phyloP scores from a whole-genome alignment of 2,329 filamentous ascomycete genomes.

The Sphaceloma murrayae region DNA sequence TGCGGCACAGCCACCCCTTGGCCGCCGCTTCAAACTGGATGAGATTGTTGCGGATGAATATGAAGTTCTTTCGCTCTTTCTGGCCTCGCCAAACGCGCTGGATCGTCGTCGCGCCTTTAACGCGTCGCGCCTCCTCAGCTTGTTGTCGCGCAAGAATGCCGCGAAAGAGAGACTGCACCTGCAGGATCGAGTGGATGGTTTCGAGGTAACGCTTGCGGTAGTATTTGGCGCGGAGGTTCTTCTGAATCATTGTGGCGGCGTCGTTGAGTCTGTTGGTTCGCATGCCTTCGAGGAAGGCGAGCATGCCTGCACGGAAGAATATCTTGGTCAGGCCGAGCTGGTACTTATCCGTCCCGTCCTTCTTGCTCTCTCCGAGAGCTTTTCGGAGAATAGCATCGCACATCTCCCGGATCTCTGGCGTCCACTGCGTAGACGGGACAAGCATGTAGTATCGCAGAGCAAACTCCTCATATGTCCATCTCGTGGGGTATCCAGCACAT shows the following conservation, averaged over 20 bases:
- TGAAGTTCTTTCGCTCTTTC: constrained; percentile 75
- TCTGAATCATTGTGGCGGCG: constrained; percentile 95
- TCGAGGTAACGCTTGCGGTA: constrained; percentile 87
- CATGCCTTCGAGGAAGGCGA: constrained; percentile 92
- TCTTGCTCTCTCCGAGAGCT: constrained; percentile 60
- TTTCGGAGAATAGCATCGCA: constrained; percentile 84
- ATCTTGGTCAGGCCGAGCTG: constrained; percentile 97
- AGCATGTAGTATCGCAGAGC: constrained; percentile 97
- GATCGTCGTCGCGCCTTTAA: constrained; percentile 85
- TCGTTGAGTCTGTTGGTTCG: constrained; percentile 83
- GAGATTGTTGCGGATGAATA: constrained; percentile 69
- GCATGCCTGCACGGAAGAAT: constrained; percentile 98
- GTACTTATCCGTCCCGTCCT: constrained; percentile 74
- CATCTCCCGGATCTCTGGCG: constrained; percentile 86
- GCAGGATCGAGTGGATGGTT: constrained; percentile 69
- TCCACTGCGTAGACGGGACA: constrained; percentile 81
- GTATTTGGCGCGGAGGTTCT: constrained; percentile 92
- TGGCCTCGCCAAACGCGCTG: constrained; percentile 91
- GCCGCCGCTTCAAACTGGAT: constrained; percentile 80
- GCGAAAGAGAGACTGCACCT: constrained; percentile 67
- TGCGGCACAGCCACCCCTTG: constrained; percentile 85
- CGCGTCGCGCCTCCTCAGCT: constrained; percentile 69
- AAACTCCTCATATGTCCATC: constrained; percentile 99
- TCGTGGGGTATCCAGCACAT: constrained; percentile 90
- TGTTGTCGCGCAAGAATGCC: constrained; percentile 68